phyloP scores from a whole-genome alignment of 176 grass and related monocot genomes.

The Eremochloa ophiuroides region DNA sequence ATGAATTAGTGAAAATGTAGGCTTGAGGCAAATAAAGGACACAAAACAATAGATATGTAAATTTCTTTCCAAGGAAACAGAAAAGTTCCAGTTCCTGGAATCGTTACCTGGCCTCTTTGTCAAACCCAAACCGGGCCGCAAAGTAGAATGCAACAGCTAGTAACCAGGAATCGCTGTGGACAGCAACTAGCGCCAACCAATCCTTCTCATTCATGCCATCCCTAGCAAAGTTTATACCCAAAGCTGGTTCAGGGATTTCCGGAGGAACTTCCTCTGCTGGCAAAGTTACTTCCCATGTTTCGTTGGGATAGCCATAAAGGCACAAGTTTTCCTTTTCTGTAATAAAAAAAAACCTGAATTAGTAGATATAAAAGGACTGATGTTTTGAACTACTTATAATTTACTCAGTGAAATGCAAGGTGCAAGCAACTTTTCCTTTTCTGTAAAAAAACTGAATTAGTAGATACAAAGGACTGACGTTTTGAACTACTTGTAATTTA shows the following conservation, averaged over 20 bases:
- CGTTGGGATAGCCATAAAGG: conserved; percentile 91
- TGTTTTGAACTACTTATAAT: background rate
- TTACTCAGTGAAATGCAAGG: background rate
- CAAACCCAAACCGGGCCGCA: conserved; percentile 90
- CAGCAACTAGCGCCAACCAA: conserved; percentile 88
- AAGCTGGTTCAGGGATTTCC: conserved; percentile 90
- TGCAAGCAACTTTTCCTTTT: no score
- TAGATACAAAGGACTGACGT: background rate
- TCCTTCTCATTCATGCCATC: conserved; percentile 96
- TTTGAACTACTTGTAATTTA: conserved; percentile 2
- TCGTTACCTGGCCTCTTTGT: conserved; percentile 88
- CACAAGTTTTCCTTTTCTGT: conserved; percentile 95
- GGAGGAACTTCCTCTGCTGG: conserved; percentile 96
- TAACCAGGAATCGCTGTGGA: conserved; percentile 92
- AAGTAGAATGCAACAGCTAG: conserved; percentile 94
- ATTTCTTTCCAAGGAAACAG: conserved; percentile 12
- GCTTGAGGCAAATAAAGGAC: conserved; percentile 10
- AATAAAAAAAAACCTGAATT: conserved; percentile 18
- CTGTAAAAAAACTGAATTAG: conserved; percentile 25
- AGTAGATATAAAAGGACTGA: background rate
- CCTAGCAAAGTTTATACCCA: conserved; percentile 95
- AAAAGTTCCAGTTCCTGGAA: conserved; percentile 16
- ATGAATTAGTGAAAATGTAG: conserved; percentile 2
- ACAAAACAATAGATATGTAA: background rate
- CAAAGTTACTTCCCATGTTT: conserved; percentile 95